Base-by-base conservation (phyloP, 805 yeast genomes). In the Clavispora santaluciae region DNA sequence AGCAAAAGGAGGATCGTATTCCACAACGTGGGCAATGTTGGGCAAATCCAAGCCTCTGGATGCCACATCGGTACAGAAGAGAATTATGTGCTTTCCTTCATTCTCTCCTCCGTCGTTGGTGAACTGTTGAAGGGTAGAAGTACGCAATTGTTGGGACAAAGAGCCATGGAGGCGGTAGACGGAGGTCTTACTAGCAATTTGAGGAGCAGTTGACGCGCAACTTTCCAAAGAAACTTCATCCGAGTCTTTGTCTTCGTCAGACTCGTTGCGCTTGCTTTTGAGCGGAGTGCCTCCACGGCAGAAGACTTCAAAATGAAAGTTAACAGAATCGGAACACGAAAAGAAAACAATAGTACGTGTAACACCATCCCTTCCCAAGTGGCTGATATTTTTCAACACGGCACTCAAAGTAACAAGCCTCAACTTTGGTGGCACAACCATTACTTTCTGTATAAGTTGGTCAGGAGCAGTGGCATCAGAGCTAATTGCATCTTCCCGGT, bases 1-100 rank as follows among this genome's bases (percentile, higher is more conserved):
- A 1, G 93, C 76, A 56, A 91, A 90, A 5, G 99, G 96, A 2
- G 99, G 96, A 59, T 93, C 99, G 53, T 81, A 83, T 61, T 93
- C 99, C 15, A 93, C 72, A 23, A 93, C 96, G 36, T 83, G 78
- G 34, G 93, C 78, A 43, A 93, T 87, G 38, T 79, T 75, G 2
- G 96, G 95, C 42, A 93, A 68, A 70, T 93, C 99, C 47, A 93
- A 72, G 47, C 99, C 99, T 66, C 99, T 80, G 24, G 98, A 82
- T 0, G 97, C 99, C 46, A 93, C 98, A 73, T 93, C 99, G 0
- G 99, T 93, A 71, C 98, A 91, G 52, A 93, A 78, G 54, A 93
- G 70, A 16, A 93, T 72, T 2, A 83, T 73, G 53, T 81, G 81
- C 42, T 73, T 73, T 12, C 51, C 39, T 6, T 48, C 29, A 6